phyloP scores from a whole-genome alignment of 805 yeast genomes.

The Yarrowia alimentaria region DNA sequence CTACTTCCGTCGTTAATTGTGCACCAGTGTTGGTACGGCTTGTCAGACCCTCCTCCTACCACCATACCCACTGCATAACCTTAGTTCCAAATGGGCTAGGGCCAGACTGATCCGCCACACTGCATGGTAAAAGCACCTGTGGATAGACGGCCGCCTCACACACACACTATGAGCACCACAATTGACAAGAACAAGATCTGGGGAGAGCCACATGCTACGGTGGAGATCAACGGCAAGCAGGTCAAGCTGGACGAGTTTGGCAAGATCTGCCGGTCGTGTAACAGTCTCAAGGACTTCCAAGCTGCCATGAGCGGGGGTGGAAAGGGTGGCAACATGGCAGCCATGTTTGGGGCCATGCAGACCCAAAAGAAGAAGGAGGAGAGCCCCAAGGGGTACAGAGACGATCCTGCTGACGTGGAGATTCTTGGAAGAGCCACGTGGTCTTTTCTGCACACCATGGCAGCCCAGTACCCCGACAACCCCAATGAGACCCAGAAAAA shows the following conservation, averaged over 20 bases:
- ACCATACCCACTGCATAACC: too few species aligned
- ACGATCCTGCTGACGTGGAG: conserved; percentile 84
- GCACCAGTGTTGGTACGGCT: too few species aligned
- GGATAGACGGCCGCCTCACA: too few species aligned
- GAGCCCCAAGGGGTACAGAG: conserved; percentile 43
- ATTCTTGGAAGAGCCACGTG: conserved; percentile 82
- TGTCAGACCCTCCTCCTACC: too few species aligned
- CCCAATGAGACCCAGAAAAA: conserved; percentile 63
- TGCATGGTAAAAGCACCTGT: not conserved
- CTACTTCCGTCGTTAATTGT: too few species aligned
- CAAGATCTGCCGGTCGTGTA: conserved; percentile 80
- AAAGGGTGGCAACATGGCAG: conserved; percentile 32
- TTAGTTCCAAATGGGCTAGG: too few species aligned
- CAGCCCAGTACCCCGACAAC: conserved; percentile 77
- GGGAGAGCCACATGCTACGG: conserved; percentile 24
- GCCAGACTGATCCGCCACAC: not conserved
- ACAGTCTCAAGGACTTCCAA: conserved; percentile 75
- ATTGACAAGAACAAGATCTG: conserved; percentile 13
- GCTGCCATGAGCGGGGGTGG: conserved; percentile 46
- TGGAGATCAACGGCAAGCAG: conserved; percentile 23
- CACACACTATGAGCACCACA: conserved; percentile 1
- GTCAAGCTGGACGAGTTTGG: conserved; percentile 24
- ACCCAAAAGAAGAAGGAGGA: conserved; percentile 29
- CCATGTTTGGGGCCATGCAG: conserved; percentile 31
- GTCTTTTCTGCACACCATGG: conserved; percentile 87